These are phyloP conservation scores for Nakazawaea laoshanensis DNA, from an alignment of 805 yeast species.

Conservation along the genomic window DNA sequence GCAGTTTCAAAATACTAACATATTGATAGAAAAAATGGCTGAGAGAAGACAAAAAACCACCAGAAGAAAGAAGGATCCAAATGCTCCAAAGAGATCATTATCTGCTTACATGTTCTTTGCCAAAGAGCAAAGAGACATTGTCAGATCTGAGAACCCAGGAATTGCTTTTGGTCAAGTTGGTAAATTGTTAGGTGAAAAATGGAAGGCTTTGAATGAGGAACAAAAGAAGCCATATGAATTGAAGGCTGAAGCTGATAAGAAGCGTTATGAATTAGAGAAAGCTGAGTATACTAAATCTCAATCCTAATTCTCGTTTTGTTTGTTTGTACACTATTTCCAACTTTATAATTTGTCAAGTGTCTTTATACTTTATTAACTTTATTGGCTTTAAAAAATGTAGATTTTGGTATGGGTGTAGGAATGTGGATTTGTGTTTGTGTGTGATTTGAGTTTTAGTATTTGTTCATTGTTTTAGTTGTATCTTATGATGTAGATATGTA, in stretches of 20 bases:
- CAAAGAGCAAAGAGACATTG: slow-evolving; percentile 92
- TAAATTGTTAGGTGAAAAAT: slow-evolving; percentile 87
- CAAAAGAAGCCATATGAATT: slow-evolving; percentile 87
- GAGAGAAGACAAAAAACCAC: slow-evolving; percentile 18
- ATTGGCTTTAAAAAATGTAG: too few relatives aligned
- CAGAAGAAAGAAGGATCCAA: slow-evolving; percentile 63
- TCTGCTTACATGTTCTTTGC: slow-evolving; percentile 99
- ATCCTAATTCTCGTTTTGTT: slow-evolving; percentile 8
- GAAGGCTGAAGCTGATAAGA: slow-evolving; percentile 93
- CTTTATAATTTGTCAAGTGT: too few relatives aligned
- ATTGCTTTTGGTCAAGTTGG: slow-evolving; percentile 94
- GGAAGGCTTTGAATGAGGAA: slow-evolving; percentile 83
- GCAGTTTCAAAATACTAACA: too few relatives aligned
- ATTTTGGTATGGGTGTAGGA: too few relatives aligned
- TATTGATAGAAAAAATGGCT: slow-evolving; percentile 16
- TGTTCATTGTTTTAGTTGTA: too few relatives aligned
- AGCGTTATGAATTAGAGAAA: slow-evolving; percentile 95
- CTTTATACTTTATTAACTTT: too few relatives aligned
- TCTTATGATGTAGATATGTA: too few relatives aligned
- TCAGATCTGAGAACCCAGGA: slow-evolving; percentile 95
- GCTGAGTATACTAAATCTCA: slow-evolving; percentile 55
- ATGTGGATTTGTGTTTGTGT: too few relatives aligned
- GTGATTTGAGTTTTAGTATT: too few relatives aligned
- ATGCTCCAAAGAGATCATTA: slow-evolving; percentile 97
- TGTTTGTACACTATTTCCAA: too few relatives aligned